Evolutionary conservation across 768 basidiomycete genomes (phyloP), one percentile per base, ranked within the genome.

Genomic region (Trametes punicea): DNA sequence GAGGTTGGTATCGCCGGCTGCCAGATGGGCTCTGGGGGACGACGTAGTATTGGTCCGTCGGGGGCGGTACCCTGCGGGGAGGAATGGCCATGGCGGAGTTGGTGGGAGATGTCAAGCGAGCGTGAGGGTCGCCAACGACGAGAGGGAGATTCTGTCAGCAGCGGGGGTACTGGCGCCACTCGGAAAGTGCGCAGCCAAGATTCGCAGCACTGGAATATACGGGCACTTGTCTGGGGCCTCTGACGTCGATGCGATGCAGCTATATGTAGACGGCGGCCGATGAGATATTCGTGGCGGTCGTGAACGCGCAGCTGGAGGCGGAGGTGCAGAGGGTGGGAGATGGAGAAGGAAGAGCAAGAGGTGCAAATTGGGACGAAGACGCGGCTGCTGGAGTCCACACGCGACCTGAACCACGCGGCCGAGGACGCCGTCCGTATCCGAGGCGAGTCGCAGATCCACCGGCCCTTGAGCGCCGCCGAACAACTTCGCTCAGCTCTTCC

Each of bases 21-120:
- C 65, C 68, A 31, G 57, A 62, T 31, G 82, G 81, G 61, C 78
- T 83, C 65, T 84, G 84, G 0, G 87, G 84, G 5, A 88, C 84
- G 33, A 83, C 79, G 57, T 85, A 80, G 69, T 89, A 88, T 29
- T 80, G 77, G 53, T 81, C 79, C 40, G 71, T 73, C 45, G 71
- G 71, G 11, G 77, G 74, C 18, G 77, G 78, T 0, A 66, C 65
- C 31, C 77, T 70, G 34, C 77, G 75, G 34, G 76, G 70, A 40
- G 64, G 67, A 55, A 65, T 62, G 54, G 71, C 65, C 72, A 73
- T 73, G 59, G 58, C 23, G 18, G 23, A 16, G 13, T 36, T 2
- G 33, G 38, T 34, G 21, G 10, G 33, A 31, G 29, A 13, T 16
- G 42, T 42, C 29, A 29, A 39, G 51, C 34, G 30, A 36, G 42